Base-by-base conservation (phyloP, 2,329 filamentous ascomycete species). In the Colletotrichum aenigma region DNA sequence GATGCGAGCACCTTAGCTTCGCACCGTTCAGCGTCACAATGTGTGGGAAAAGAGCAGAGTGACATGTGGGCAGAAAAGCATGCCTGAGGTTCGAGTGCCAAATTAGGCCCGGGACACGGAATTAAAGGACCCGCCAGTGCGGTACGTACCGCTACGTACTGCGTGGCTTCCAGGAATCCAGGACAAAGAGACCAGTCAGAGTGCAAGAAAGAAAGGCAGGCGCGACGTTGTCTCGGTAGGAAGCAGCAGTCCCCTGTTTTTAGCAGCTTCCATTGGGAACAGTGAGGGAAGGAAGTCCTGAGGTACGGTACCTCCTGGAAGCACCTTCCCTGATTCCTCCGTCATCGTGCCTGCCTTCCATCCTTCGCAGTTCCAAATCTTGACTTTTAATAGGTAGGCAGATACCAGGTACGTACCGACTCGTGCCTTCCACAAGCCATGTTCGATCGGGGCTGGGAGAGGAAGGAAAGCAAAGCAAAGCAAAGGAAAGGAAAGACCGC, bases 1-100 rank as follows among this genome's bases (percentile, higher is more conserved):
- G 43, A 52, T 52, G 43, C n/a, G 43, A 52, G 43, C 43, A 52
- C 10, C 43, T 52, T 52, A 52, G 43, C n/a, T 52, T 52, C 26
- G 28, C 61, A 66, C 61, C 36, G 55, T 32, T 18, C 52, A 56
- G 60, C 67, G 68, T 66, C 55, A 24, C 61, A 38, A 55, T 38
- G 7, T 73, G 73, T 73, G 73, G 70, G 62, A 62, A 68, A 68
- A 15, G 13, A 21, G 43, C 26, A 64, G 21, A 56, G 64, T 48
- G 62, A 72, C 72, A 71, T 66, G 52, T 71, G 72, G 72, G 72
- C 72, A 71, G 69, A 62, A 67, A 43, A 24, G 4, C 9, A 16
- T 68, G 48, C 64, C 56, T 68, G 26, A 60, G 56, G 73, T 55
- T 52, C 7, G 10, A 2, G 15, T 24, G 18, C 26, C 16, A 58